Percentiles rank a stretch among this genome's conserved stretches.
phyloP scores from a whole-genome alignment of 345 rosid genomes.

The Pugionium cornutum region DNA sequence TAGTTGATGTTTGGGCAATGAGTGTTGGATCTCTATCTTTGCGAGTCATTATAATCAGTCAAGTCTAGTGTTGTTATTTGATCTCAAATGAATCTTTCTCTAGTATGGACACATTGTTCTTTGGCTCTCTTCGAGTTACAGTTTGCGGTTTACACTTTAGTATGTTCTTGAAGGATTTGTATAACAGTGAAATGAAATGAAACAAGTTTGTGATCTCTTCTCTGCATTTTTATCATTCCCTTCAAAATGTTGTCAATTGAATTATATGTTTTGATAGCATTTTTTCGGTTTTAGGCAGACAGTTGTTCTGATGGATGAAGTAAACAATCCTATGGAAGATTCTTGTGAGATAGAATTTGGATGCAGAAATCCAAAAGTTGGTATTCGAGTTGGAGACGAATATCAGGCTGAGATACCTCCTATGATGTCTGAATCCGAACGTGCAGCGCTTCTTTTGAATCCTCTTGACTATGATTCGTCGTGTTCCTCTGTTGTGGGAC shows the following conservation, averaged over 20 bases:
- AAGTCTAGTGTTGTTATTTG: constrained; percentile 4
- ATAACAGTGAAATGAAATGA: not conserved
- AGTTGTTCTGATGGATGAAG: constrained; percentile 37
- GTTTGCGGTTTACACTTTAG: not conserved
- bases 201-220: not conserved
- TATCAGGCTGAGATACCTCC: constrained; percentile 68
- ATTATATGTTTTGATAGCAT: not conserved
- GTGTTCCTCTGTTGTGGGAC: constrained; percentile 50
- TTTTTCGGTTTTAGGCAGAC: constrained; percentile 26
- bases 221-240: not conserved
- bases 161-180: constrained; percentile 21
- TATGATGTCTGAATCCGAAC: constrained; percentile 50
- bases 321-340: constrained; percentile 39
- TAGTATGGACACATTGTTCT: not conserved
- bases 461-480: constrained; percentile 48
- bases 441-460: constrained; percentile 39
- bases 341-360: constrained; percentile 48
- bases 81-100: constrained; percentile 9
- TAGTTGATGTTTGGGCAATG: not conserved
- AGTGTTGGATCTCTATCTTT: constrained; percentile 7
- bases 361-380: constrained; percentile 52
- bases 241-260: not conserved
- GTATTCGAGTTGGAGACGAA: constrained; percentile 65
- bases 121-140: not conserved
- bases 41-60: not conserved